These are phyloP conservation scores for Pseudopithomyces chartarum DNA, from an alignment of 2,329 filamentous ascomycete species.

Conservation along the genomic window DNA sequence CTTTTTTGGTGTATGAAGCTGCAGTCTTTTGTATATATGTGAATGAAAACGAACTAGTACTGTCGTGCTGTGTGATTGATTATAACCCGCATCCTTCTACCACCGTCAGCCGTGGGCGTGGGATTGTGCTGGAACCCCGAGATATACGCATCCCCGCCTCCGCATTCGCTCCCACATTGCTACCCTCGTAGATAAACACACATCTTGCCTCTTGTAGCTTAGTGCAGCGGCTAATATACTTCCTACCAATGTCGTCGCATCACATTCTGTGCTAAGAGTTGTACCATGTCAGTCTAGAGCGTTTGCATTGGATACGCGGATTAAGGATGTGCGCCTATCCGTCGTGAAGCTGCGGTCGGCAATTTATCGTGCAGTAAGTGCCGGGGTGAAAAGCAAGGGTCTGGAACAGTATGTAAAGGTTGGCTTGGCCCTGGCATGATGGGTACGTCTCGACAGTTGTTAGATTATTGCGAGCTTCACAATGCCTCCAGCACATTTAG, in stretches of 20 bases:
- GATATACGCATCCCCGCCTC: neutral
- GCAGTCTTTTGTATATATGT: no score
- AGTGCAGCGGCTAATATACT: slow-evolving; percentile 10
- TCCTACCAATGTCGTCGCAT: neutral
- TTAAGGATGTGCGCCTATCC: neutral
- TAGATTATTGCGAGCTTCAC: neutral
- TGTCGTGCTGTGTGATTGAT: no score
- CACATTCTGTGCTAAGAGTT: neutral
- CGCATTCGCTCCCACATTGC: neutral
- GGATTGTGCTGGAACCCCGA: neutral
- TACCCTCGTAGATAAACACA: neutral
- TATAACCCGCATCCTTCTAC: neutral
- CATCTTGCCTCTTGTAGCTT: neutral
- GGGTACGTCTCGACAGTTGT: neutral
- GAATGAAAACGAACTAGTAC: no score
- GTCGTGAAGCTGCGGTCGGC: neutral
- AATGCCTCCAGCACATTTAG: slow-evolving; percentile 16
- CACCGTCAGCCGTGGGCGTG: neutral
- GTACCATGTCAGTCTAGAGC: neutral
- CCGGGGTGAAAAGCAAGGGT: slow-evolving; percentile 2
- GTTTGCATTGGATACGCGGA: slow-evolving; percentile 5
- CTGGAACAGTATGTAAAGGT: neutral
- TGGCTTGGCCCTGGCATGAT: neutral
- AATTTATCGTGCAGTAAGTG: slow-evolving; percentile 4
- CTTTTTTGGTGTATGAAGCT: no score